Base-by-base conservation (phyloP, 495 filamentous ascomycete species). In the Lindgomyces ingoldianus region DNA sequence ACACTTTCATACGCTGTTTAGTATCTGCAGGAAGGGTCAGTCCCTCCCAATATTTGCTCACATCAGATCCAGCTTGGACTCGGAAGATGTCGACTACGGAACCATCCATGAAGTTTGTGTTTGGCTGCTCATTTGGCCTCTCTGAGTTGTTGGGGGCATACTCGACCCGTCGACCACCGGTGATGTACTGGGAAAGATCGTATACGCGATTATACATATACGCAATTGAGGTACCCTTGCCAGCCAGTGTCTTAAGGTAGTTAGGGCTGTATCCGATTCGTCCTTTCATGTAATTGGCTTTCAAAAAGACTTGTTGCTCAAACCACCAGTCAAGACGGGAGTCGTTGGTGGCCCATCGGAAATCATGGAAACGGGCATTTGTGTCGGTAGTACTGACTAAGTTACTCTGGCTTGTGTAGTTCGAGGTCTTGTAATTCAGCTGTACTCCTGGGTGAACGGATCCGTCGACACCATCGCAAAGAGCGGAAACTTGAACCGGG, bases 401-500 rank as follows among this genome's bases (percentile, higher is more conserved):
- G 22, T 77, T 82, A 24, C 83, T 83, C 12, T 84, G 83, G 12
- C 84, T 86, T 8, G 86, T 84, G 46, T 88, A 79, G 74, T 99
- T 99, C 62, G 85, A 87, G 14, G 81, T 80, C 65, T 83, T 84
- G 74, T 91, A 98, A 73, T 92, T 88, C 51, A 98, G 82, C 52
- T 87, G 85, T 16, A 99, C 89, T 50, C 82, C 81, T 22, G 83
- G 81, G 68, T 90, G 82, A 25, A 93, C 54, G 69, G 64, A 46
- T 22, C 89, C 90, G 54, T 84, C 75, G 27, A 81, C 82, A 36
- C 94, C 94, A 47, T 88, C 83, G 75, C 94, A 99, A 39, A 98
- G 80, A 36, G 93, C 91, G 3, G 90, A 95, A 16, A 98, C 94
- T 73, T 99, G 94, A 12, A 99, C 81, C 0, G 94, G 94, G 77